Conservation (phyloP, 163 green algal species). For the Trebouxiophyceae sp. region DNA sequence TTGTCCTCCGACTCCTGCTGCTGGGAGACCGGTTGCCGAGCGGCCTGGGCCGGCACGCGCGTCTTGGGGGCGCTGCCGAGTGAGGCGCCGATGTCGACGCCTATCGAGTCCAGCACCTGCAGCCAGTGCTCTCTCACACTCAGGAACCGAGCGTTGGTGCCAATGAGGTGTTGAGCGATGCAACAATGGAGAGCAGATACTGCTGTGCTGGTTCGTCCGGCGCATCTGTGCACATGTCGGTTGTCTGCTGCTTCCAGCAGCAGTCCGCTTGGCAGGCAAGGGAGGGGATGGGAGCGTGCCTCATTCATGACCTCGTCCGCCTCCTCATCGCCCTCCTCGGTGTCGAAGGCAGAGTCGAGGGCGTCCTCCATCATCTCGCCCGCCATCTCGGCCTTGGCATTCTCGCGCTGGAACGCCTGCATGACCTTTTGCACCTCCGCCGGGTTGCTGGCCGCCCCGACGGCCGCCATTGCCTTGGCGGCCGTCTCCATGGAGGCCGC, state of each 20-base stretch:
- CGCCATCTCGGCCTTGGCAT: constrained; percentile 59
- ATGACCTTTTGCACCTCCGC: constrained; percentile 51
- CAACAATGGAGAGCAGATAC: too few species aligned
- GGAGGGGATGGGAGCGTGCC: too few species aligned
- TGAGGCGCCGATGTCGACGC: constrained; percentile 49
- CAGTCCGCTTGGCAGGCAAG: too few species aligned
- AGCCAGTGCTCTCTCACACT: too few species aligned
- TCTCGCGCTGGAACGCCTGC: constrained; percentile 55
- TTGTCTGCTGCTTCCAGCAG: too few species aligned
- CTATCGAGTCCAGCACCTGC: constrained; percentile 82
- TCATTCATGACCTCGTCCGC: constrained; percentile 67
- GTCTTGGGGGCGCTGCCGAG: constrained; percentile 34
- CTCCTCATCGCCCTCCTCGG: constrained; percentile 68
- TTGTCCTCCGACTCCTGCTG: too few species aligned
- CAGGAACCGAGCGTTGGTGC: too few species aligned
- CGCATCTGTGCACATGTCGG: too few species aligned
- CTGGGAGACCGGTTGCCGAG: too few species aligned
- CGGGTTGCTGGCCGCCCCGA: constrained; percentile 39
- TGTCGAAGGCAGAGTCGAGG: constrained; percentile 63
- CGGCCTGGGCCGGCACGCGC: not conserved
- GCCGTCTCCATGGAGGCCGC: constrained; percentile 48
- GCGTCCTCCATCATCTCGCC: constrained; percentile 72
- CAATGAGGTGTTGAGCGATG: too few species aligned
- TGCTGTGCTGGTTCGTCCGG: too few species aligned
- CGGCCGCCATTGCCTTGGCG: constrained; percentile 54